These are phyloP conservation scores for Oemleria cerasiformis DNA, from an alignment of 306 rosid genomes.

Conservation along the genomic window DNA sequence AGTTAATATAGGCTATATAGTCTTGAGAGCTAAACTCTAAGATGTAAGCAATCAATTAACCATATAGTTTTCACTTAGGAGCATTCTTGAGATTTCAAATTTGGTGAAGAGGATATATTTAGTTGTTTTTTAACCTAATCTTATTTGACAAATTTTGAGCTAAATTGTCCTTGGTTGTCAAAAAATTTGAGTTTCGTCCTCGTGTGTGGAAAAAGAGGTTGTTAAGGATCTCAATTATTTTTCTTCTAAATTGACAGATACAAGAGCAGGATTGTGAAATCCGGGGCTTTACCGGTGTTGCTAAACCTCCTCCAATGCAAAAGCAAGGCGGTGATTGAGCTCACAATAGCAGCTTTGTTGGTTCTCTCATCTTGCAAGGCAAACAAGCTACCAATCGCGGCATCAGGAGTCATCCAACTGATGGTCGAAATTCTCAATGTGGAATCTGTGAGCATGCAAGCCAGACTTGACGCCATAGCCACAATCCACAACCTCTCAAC, in stretches of 20 bases:
- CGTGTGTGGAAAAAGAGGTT: too few relatives aligned
- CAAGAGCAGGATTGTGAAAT: conserved; percentile 61
- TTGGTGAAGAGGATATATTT: too few relatives aligned
- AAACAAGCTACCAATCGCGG: conserved; percentile 58
- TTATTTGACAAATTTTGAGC: too few relatives aligned
- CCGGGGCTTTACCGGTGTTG: conserved; percentile 55
- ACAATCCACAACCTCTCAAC: conserved; percentile 76
- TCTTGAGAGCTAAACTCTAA: too few relatives aligned
- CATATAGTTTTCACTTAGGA: too few relatives aligned
- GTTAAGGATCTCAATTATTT: too few relatives aligned
- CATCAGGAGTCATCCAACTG: conserved; percentile 52
- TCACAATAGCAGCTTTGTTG: conserved; percentile 53
- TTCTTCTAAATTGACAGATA: conserved; percentile 38
- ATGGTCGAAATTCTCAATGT: conserved; percentile 39
- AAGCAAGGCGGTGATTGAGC: conserved; percentile 39
- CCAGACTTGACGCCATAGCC: conserved; percentile 64
- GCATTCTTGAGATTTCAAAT: too few relatives aligned
- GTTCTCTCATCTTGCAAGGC: conserved; percentile 72
- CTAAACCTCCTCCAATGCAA: conserved; percentile 54
- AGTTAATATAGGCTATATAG: too few relatives aligned
- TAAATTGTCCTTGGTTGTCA: too few relatives aligned
- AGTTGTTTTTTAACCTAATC: too few relatives aligned
- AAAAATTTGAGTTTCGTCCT: too few relatives aligned
- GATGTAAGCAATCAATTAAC: too few relatives aligned
- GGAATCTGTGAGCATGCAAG: conserved; percentile 27